Conservation (phyloP, 2,329 filamentous ascomycete genomes). For the Sodiomyces alkalinus region DNA sequence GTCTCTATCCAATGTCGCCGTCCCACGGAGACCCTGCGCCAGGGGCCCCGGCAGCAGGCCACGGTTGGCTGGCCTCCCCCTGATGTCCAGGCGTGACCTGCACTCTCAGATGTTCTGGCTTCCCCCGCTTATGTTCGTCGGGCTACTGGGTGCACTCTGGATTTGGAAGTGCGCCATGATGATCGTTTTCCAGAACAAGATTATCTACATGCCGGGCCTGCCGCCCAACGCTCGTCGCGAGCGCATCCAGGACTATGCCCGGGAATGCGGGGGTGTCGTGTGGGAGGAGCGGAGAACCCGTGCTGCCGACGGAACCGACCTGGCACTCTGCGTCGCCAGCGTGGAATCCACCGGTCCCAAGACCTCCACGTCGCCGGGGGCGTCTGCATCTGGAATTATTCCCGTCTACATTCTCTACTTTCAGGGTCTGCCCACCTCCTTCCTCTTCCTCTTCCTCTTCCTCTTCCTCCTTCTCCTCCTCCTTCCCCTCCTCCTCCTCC, state of each 20-base stretch:
- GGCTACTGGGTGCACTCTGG: constrained; percentile 51
- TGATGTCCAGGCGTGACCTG: constrained; percentile 11
- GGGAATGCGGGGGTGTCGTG: constrained; percentile 41
- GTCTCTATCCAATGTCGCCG: constrained; percentile 2
- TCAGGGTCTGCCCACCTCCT: constrained; percentile 25
- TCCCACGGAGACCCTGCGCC: too few relatives aligned
- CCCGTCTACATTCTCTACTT: constrained; percentile 41
- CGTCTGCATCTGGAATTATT: constrained; percentile 3
- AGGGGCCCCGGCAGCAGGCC: too few relatives aligned
- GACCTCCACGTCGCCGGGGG: constrained; percentile 4
- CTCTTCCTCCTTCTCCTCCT: too few relatives aligned
- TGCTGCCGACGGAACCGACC: constrained; percentile 48
- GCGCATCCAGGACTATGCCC: constrained; percentile 47
- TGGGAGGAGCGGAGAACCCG: constrained; percentile 52
- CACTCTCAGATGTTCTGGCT: constrained; percentile 32
- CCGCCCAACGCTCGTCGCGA: constrained; percentile 56
- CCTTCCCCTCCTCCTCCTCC: too few relatives aligned
- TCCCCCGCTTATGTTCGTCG: constrained; percentile 51
- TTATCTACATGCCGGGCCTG: constrained; percentile 67
- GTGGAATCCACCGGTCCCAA: constrained; percentile 12
- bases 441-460: constrained; percentile 1
- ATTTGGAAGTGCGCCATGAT: constrained; percentile 57
- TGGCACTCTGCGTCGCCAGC: constrained; percentile 43
- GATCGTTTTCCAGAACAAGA: constrained; percentile 64
- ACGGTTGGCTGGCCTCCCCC: background rate